Evolutionary conservation across 2,329 filamentous ascomycete genomes (phyloP).

Genomic region (Colletotrichum musae): DNA sequence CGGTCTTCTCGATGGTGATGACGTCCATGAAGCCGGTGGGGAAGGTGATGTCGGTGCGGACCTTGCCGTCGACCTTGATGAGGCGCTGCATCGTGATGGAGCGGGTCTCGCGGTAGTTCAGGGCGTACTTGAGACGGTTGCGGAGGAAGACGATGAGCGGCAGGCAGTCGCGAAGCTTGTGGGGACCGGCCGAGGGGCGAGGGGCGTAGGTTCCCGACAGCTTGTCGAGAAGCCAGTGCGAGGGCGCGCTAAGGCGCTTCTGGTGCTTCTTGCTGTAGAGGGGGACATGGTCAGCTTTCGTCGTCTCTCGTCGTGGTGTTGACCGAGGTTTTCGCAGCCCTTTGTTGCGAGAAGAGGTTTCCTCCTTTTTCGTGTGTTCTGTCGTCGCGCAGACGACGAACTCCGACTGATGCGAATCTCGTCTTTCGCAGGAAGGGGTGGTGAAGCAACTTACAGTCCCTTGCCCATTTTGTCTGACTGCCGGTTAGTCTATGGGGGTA

Average conservation of each 20-base stretch:
- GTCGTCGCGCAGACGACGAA: background rate
- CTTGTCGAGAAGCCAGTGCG: constrained; percentile 99
- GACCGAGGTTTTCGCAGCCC: no score
- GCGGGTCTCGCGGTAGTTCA: constrained; percentile 98
- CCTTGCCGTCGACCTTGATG: constrained; percentile 99
- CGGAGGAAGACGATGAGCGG: constrained; percentile 99
- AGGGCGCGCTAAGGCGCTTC: constrained; percentile 99
- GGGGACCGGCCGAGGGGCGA: constrained; percentile 85
- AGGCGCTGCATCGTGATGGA: constrained; percentile 99
- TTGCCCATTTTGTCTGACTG: constrained; percentile 71
- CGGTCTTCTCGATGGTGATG: constrained; percentile 99
- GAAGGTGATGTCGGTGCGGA: constrained; percentile 98
- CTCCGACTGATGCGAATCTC: constrained; percentile 1
- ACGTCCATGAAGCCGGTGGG: constrained; percentile 99
- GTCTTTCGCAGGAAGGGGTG: background rate
- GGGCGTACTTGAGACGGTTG: constrained; percentile 97
- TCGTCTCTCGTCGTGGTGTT: background rate
- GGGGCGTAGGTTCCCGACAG: constrained; percentile 91
- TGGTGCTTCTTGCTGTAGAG: constrained; percentile 93
- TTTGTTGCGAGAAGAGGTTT: background rate
- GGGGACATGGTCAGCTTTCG: constrained; percentile 51
- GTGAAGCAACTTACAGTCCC: constrained; percentile 68
- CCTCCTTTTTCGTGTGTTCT: background rate
- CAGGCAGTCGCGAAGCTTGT: constrained; percentile 99
- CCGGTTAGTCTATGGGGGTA: constrained; percentile 41